Evolutionary conservation across 2,329 filamentous ascomycete genomes (phyloP), one percentile per base, ranked within the genome.

Genomic region (Anthostomella pinea): DNA sequence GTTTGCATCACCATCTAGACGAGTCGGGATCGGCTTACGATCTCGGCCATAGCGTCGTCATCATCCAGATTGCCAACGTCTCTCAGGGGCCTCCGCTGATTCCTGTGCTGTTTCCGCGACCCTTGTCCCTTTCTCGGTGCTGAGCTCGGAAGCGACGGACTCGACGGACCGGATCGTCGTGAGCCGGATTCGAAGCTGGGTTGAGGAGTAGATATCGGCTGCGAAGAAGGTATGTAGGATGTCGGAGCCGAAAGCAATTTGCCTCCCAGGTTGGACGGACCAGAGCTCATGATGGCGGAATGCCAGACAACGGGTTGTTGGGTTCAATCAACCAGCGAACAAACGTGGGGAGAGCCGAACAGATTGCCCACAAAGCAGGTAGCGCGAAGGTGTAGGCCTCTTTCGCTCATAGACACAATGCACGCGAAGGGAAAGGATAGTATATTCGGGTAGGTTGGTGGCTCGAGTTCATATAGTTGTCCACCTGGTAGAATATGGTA

Each of bases 1-100:
- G n/a, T n/a, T n/a, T n/a, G n/a, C n/a, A n/a, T n/a, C n/a, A n/a
- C n/a, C n/a, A n/a, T n/a, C n/a, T n/a, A n/a, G n/a, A n/a, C n/a
- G n/a, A 20, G 31, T 19, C 13, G 26, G 35, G 20, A 14, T 17
- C n/a, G n/a, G 24, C 73, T 78, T 63, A 68, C 58, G 17, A 90
- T 73, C 69, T 96, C 89, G 48, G 81, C 88, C 77, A 94, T 83
- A 54, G 79, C 80, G 77, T 95, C 89, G 68, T 95, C 89, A 69
- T 90, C 82, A 59, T 84, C 76, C 51, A 84, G 69, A 30, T 65
- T 24, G 28, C 21, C 31, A 24, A 33, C 13, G 13, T 57, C 43
- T 29, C 40, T 40, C 38, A 76, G 72, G 30, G 88, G 85, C 57
- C 83, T 81, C 55, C 83, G 83, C 57, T 89, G 85, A 47, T 79